phyloP scores from a whole-genome alignment of 352 stramenopile species.

The Phytophthora sp. region DNA sequence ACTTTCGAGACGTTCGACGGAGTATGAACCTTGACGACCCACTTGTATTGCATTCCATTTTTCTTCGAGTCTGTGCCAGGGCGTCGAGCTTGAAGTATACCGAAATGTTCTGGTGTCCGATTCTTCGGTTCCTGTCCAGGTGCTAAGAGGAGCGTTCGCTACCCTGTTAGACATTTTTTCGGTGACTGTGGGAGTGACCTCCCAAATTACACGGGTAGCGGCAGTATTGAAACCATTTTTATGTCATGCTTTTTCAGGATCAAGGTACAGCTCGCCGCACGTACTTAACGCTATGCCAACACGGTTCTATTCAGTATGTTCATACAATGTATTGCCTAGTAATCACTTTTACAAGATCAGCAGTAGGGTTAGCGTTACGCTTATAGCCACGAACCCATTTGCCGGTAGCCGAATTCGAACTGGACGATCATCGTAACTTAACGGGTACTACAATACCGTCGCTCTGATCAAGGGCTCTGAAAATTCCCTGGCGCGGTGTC shows the following conservation, averaged over 20 bases:
- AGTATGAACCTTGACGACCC: conserved; percentile 26
- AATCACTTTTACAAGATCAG: not conserved
- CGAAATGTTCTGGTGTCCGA: not conserved
- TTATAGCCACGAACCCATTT: conserved; percentile 2
- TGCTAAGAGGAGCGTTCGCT: not conserved
- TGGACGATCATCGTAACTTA: not conserved
- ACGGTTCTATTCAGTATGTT: not conserved
- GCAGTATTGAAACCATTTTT: conserved; percentile 5
- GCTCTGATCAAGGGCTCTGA: not conserved
- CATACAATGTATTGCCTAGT: not conserved
- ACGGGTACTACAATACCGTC: not conserved
- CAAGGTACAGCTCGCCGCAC: not conserved
- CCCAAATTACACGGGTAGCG: too few species aligned
- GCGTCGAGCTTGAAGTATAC: not conserved
- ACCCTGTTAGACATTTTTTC: conserved; percentile 1
- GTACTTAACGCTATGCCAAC: too few species aligned
- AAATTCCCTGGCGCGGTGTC: not conserved
- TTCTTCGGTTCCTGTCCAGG: not conserved
- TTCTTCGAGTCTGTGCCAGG: conserved; percentile 15
- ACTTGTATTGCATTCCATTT: conserved; percentile 29
- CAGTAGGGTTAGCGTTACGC: not conserved
- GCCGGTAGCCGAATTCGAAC: not conserved
- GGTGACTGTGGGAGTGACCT: not conserved
- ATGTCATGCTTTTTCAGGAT: not conserved
- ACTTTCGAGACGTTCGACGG: conserved; percentile 27